Evolutionary conservation across 192 early-diverging fungal species (phyloP), one percentile per base, ranked within the genome.

Genomic region (Umbelopsis isabellina): DNA sequence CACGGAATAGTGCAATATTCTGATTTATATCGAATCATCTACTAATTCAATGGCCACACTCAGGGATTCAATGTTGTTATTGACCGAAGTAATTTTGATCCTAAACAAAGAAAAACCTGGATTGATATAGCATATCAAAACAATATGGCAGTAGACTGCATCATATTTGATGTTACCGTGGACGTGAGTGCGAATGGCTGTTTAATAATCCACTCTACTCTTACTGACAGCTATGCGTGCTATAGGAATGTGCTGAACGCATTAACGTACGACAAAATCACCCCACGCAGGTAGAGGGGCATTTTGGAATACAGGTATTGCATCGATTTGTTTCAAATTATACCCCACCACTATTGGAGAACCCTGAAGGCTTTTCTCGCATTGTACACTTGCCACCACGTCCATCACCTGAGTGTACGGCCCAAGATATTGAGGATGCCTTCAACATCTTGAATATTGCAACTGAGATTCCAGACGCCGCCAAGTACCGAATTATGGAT

Each of bases 51-150:
- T 55, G 68, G 65, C 70, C 73, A 85, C 27, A 73, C 83, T 66
- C 73, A 86, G 44, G 78, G 85, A 51, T 83, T 89, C 65, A 90
- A 86, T 73, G 88, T 91, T 11, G 79, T 93, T 69, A 82, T 93
- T 16, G 91, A 93, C 74, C 87, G 91, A 30, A 89, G 89, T 79
- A 93, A 93, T 80, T 93, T 93, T 84, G 88, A 93, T 72, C 78
- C 82, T 51, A 76, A 81, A 67, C 91, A 93, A 76, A 86, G 91
- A 64, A 87, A 87, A 74, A 83, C 83, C 65, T 93, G 90, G 90
- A 75, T 92, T 33, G 81, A 82, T 47, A 79, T 92, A 51, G 91
- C 91, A 35, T 72, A 83, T 33, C 73, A 87, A n/a, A 77, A 83
- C 15, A 79, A 82, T 58, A 74, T 85, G 37, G 70, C 82, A 3